phyloP scores from a whole-genome alignment of 495 filamentous ascomycete species.

The Lasiosphaeriaceae sp. region DNA sequence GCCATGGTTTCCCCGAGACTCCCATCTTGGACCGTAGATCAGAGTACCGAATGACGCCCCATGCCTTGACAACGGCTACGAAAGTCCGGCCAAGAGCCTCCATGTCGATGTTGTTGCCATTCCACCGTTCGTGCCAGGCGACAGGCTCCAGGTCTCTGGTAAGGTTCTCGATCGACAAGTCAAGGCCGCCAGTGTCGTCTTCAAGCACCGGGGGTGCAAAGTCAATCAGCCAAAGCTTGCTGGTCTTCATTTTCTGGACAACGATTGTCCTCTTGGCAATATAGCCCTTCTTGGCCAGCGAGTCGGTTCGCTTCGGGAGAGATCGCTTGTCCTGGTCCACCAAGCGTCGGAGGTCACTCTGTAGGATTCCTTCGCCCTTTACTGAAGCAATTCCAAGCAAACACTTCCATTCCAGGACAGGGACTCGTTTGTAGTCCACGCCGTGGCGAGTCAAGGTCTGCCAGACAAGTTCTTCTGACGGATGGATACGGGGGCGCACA shows the following conservation, averaged over 20 bases:
- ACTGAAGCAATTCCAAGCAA: constrained; percentile 77
- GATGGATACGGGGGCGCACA: constrained; percentile 28
- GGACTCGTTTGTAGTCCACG: constrained; percentile 64
- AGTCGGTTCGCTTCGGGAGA: constrained; percentile 74
- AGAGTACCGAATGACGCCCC: constrained; percentile 43
- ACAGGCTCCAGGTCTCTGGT: constrained; percentile 41
- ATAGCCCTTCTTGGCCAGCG: constrained; percentile 72
- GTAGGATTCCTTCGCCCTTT: constrained; percentile 67
- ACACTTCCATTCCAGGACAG: constrained; percentile 64
- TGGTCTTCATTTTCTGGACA: constrained; percentile 62
- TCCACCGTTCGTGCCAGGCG: constrained; percentile 46
- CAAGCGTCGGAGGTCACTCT: constrained; percentile 68
- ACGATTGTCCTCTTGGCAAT: constrained; percentile 75
- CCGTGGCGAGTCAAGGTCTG: constrained; percentile 75
- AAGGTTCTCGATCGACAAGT: constrained; percentile 30
- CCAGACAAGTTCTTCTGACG: constrained; percentile 58
- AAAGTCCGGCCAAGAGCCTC: constrained; percentile 42
- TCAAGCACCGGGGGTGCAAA: constrained; percentile 48
- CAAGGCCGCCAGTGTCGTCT: constrained; percentile 28
- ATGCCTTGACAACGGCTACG: constrained; percentile 46
- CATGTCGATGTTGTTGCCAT: constrained; percentile 49
- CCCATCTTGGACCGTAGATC: constrained; percentile 64
- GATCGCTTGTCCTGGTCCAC: constrained; percentile 89
- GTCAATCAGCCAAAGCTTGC: constrained; percentile 58
- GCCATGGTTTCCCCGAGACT: constrained; percentile 53